Evolutionary conservation across 371 early-diverging fungal genomes (phyloP).

Genomic region (Apophysomyces sp.): DNA sequence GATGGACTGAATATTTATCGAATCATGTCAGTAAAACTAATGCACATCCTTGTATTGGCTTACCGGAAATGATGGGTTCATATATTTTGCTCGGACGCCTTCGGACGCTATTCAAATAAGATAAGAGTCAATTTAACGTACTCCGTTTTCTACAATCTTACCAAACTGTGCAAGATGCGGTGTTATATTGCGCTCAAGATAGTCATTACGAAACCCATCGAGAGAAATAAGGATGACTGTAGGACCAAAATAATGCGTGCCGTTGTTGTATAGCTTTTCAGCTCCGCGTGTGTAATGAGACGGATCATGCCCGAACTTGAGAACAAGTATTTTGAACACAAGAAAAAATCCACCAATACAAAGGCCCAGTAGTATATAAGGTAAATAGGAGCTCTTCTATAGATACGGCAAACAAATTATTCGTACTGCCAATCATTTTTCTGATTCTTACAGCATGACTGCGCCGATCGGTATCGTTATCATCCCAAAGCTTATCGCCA

Average conservation of each 20-base stretch:
- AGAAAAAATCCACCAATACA: constrained; percentile 27
- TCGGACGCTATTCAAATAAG: constrained; percentile 27
- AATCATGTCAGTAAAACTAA: neutral
- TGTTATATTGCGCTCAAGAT: constrained; percentile 73
- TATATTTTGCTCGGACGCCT: constrained; percentile 60
- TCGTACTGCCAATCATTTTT: neutral
- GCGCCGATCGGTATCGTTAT: neutral
- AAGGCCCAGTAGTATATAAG: constrained; percentile 14
- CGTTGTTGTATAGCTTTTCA: constrained; percentile 51
- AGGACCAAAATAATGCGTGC: constrained; percentile 67
- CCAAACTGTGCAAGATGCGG: constrained; percentile 66
- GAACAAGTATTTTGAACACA: constrained; percentile 21
- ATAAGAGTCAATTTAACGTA: neutral
- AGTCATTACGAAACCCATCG: constrained; percentile 91
- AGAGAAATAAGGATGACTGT: constrained; percentile 86
- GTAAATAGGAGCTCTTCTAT: neutral
- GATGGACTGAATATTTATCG: constrained; percentile 41
- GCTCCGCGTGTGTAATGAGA: constrained; percentile 13
- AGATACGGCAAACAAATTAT: neutral
- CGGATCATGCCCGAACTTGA: constrained; percentile 13
- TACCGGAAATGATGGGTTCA: constrained; percentile 79
- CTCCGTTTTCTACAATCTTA: constrained; percentile 13
- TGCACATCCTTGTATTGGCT: neutral
- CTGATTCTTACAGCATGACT: neutral
- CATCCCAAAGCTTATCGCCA: constrained; percentile 4